Evolutionary conservation across 805 yeast genomes (phyloP), one percentile per base, ranked within the genome.

Genomic region (Sugiyamaella qingdaonensis): DNA sequence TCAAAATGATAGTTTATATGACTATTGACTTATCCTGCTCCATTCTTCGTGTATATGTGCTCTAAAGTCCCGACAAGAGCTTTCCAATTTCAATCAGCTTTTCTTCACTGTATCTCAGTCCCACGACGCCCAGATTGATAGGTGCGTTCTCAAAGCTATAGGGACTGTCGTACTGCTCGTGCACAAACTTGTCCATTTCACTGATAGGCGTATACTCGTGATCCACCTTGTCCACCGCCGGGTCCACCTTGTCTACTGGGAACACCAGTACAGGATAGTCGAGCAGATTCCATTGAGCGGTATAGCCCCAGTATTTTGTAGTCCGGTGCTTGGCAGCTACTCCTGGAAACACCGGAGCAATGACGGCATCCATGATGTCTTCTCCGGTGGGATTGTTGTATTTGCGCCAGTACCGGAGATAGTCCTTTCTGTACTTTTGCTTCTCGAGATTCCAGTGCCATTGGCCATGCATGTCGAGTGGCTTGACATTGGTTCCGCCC

Each of bases 61-160:
- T 34, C 2, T 5, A 39, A 16, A 16, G n/a, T n/a, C 19, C 19
- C 4, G 21, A 39, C 24, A 39, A 10, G 43, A 39, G 43, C 43
- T 39, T 39, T 3, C 43, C 43, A 16, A 39, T 39, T 10, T 39
- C 43, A 16, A 39, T 39, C 16, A 39, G 24, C 61, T 78, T 77
- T 60, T 84, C 88, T 60, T 84, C 89, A 53, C 81, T 76, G 52
- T 75, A 78, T 51, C 83, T 72, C 53, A 77, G 71, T 27, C 82
- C 77, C 18, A 80, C 73, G 18, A 84, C 57, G 62, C 84, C 88
- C 9, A 82, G 57, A 3, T 76, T 70, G 2, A 82, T 79, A 0
- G 87, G 85, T 61, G 79, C 79, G 2, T 80, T 81, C 53, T 74
- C 69, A 49, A 65, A 69, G 42, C 72, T 66, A 48, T 75, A 77